A percentile compares a stretch with the other conserved stretches of the same genome.
Evolutionary conservation across 495 filamentous ascomycete species (phyloP).

Genomic region (Penicillium salamii): DNA sequence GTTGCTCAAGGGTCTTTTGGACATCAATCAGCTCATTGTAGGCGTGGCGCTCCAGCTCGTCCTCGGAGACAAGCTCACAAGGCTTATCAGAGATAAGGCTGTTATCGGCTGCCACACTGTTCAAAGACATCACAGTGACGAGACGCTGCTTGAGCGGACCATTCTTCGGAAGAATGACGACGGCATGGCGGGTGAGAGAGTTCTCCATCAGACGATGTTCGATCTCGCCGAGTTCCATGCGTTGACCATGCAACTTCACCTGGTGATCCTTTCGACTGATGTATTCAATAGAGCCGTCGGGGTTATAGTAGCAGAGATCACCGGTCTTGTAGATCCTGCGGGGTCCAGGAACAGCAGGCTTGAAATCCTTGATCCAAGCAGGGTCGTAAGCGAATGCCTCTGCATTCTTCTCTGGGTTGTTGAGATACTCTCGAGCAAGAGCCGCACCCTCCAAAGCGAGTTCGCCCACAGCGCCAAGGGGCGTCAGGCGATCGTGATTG

Average conservation of each 20-base stretch:
- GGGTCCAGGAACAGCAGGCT: constrained; percentile 18
- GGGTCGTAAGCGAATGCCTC: constrained; percentile 44
- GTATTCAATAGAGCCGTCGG: constrained; percentile 49
- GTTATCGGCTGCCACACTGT: constrained; percentile 26
- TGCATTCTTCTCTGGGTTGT: constrained; percentile 49
- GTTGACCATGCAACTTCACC: constrained; percentile 65
- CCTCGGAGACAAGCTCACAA: constrained; percentile 35
- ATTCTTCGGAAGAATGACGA: constrained; percentile 45
- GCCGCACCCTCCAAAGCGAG: constrained; percentile 48
- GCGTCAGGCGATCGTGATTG: constrained; percentile 44
- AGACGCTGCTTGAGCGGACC: constrained; percentile 39
- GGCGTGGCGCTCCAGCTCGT: constrained; percentile 20
- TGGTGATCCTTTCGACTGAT: constrained; percentile 64
- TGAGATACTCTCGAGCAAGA: constrained; percentile 52
- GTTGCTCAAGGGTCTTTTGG: constrained; percentile 33
- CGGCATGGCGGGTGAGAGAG: constrained; percentile 37
- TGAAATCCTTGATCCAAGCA: constrained; percentile 30
- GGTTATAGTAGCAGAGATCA: constrained; percentile 52
- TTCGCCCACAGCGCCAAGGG: constrained; percentile 54
- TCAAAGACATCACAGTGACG: constrained; percentile 42
- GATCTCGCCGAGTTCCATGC: constrained; percentile 60
- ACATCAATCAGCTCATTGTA: constrained; percentile 32
- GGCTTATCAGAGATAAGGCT: constrained; percentile 30
- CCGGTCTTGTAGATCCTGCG: constrained; percentile 48
- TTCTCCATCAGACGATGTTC: constrained; percentile 39